These are phyloP conservation scores for Fusarium devonianum DNA, from an alignment of 2,329 filamentous ascomycete genomes.

Conservation along the genomic window DNA sequence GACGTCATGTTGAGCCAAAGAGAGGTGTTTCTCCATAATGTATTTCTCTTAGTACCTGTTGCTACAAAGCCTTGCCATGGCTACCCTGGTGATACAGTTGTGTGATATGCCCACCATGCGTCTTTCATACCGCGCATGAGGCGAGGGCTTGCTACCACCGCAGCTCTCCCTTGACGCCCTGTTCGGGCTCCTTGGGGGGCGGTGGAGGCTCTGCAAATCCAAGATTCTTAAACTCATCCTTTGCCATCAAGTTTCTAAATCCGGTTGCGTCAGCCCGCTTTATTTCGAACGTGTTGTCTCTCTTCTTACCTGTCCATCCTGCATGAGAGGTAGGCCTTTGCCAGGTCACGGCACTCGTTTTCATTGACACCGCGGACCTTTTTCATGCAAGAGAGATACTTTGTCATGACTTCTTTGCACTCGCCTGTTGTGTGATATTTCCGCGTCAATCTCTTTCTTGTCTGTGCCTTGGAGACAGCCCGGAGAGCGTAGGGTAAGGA, in stretches of 20 bases:
- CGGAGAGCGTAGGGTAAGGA: neutral
- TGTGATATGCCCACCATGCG: too few relatives aligned
- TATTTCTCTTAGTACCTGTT: too few relatives aligned
- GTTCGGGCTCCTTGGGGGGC: slow-evolving; percentile 42
- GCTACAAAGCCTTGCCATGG: too few relatives aligned
- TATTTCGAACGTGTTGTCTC: slow-evolving; percentile 12
- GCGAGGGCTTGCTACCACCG: slow-evolving; percentile 41
- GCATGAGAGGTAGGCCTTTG: slow-evolving; percentile 88
- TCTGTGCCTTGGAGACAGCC: too few relatives aligned
- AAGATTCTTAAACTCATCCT: slow-evolving; percentile 92
- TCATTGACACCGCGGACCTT: slow-evolving; percentile 84
- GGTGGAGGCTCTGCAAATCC: slow-evolving; percentile 65
- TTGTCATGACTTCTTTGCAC: slow-evolving; percentile 87
- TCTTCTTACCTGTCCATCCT: slow-evolving; percentile 86
- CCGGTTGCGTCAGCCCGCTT: slow-evolving; percentile 25
- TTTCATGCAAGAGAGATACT: slow-evolving; percentile 88
- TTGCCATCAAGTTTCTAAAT: slow-evolving; percentile 89
- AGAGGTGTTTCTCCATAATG: too few relatives aligned
- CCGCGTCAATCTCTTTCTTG: slow-evolving; percentile 12
- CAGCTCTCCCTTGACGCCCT: slow-evolving; percentile 49
- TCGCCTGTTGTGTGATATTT: slow-evolving; percentile 68
- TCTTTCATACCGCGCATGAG: slow-evolving; percentile 8
- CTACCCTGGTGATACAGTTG: slow-evolving; percentile 21
- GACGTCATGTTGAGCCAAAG: too few relatives aligned
- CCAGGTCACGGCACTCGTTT: slow-evolving; percentile 81